phyloP scores from a whole-genome alignment of 1,284 basidiomycete genomes.

The Melampsora occidentalis region DNA sequence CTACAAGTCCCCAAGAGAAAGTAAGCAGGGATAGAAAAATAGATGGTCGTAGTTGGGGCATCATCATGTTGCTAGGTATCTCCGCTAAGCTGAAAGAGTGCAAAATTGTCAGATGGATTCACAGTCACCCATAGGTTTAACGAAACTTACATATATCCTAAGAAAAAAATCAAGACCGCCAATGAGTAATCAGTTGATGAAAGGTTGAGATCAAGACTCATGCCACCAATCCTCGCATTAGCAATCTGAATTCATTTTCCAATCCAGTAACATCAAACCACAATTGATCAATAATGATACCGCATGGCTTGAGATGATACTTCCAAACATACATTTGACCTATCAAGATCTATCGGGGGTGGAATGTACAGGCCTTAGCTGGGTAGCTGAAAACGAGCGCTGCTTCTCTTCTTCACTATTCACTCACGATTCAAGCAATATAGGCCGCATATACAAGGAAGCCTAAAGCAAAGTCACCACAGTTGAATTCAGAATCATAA shows the following conservation, averaged over 20 bases:
- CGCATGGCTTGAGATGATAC: neutral
- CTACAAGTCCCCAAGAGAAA: slow-evolving; percentile 13
- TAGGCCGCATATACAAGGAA: slow-evolving; percentile 4
- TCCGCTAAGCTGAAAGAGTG: neutral
- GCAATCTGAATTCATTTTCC: neutral
- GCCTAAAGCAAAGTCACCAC: neutral
- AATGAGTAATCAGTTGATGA: slow-evolving; percentile 13
- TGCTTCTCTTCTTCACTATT: neutral
- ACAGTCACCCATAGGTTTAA: neutral
- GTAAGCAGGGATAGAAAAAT: neutral
- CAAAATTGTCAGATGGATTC: neutral
- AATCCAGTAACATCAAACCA: no score
- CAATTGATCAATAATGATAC: no score
- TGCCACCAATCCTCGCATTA: slow-evolving; percentile 8
- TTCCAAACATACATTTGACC: slow-evolving; percentile 6
- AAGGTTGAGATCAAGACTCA: neutral
- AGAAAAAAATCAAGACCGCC: slow-evolving; percentile 1
- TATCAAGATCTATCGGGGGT: neutral
- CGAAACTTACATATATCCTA: neutral
- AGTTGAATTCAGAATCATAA: no score
- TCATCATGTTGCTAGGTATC: slow-evolving; percentile 15
- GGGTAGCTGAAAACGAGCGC: no score
- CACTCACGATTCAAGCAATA: slow-evolving; percentile 7
- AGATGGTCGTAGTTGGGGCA: slow-evolving; percentile 6
- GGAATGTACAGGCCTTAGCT: neutral